These are phyloP conservation scores for Eleusine indica DNA, from an alignment of 176 grass and related monocot genomes.

Conservation along the genomic window DNA sequence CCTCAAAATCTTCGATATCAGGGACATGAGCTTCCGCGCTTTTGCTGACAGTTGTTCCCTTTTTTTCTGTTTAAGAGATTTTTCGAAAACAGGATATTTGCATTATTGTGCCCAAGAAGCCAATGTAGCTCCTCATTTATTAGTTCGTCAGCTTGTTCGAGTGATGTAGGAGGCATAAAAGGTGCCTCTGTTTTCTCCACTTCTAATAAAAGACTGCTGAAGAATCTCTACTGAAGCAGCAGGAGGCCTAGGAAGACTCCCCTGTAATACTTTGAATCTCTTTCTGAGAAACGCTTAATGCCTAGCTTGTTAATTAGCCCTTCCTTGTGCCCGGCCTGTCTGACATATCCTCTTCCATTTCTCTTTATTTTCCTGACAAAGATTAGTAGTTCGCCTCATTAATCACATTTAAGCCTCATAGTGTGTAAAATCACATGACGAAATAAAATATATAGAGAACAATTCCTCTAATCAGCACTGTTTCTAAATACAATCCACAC, in stretches of 20 bases:
- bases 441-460: too few species aligned
- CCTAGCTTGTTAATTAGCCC: constrained; percentile 73
- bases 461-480: too few species aligned
- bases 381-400: too few species aligned
- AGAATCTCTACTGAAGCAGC: constrained; percentile 71
- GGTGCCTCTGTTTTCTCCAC: constrained; percentile 68
- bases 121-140: constrained; percentile 73
- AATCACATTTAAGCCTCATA: too few species aligned
- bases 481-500: too few species aligned
- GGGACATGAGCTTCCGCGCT: constrained; percentile 53
- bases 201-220: constrained; percentile 65
- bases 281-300: constrained; percentile 81
- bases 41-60: constrained; percentile 43
- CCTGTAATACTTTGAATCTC: constrained; percentile 93
- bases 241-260: constrained; percentile 73
- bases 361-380: constrained; percentile 60
- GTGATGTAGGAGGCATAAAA: constrained; percentile 82
- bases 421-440: too few species aligned
- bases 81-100: constrained; percentile 71
- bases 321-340: constrained; percentile 69
- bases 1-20: constrained; percentile 86
- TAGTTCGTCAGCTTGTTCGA: constrained; percentile 89
- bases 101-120: constrained; percentile 85
- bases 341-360: constrained; percentile 91
- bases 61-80: constrained; percentile 57